A percentile compares a stretch with the other conserved stretches of the same genome.
Conservation (phyloP, 441 rosid genomes). For the Rhodomyrtus psidioides region DNA sequence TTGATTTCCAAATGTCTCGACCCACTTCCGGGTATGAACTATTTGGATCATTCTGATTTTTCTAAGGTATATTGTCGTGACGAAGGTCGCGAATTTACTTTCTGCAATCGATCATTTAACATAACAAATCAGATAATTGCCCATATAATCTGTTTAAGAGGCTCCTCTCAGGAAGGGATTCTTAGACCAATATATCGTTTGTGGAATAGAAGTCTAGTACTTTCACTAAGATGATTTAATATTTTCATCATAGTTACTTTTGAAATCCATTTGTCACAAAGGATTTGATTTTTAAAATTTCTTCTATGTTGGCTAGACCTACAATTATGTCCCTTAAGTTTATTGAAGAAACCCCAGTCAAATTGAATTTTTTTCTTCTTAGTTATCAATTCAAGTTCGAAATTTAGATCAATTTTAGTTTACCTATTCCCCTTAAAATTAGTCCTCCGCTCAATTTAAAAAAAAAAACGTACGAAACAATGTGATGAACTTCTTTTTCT, state of each 20-base stretch:
- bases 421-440: neutral
- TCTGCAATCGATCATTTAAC: neutral
- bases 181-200: neutral
- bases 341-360: neutral
- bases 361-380: neutral
- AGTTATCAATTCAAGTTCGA: neutral
- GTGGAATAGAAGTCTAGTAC: neutral
- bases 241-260: neutral
- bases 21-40: neutral
- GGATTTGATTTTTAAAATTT: neutral
- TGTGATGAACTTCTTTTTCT: neutral
- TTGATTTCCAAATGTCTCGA: neutral
- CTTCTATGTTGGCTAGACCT: neutral
- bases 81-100: neutral
- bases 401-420: neutral
- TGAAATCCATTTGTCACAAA: neutral
- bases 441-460: neutral
- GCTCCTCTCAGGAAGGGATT: neutral
- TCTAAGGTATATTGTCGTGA: neutral
- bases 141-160: neutral
- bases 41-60: neutral
- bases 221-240: too few relatives aligned
- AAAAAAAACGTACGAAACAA: neutral
- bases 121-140: neutral
- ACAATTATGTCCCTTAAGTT: neutral